Evolutionary conservation across 768 basidiomycete genomes (phyloP).

Genomic region (Hericium coralloides): DNA sequence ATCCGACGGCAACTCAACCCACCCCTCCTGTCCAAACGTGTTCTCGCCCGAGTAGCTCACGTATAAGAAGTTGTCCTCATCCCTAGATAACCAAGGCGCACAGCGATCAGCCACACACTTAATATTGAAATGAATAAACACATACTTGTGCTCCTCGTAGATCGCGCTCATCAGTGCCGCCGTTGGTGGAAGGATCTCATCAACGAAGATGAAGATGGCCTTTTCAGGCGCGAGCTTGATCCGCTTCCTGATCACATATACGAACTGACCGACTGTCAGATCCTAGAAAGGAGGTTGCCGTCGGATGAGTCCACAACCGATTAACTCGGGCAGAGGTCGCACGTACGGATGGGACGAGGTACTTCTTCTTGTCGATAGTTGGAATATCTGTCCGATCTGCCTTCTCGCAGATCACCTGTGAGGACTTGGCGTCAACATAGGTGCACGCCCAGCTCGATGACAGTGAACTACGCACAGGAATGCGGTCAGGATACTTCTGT

Average conservation of each 20-base stretch:
- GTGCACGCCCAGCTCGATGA: background rate
- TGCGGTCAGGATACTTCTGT: constrained; percentile 98
- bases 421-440: background rate
- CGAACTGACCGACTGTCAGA: constrained; percentile 95
- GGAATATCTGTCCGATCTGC: constrained; percentile 98
- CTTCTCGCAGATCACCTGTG: constrained; percentile 98
- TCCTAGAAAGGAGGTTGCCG: constrained; percentile 48
- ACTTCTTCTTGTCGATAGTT: constrained; percentile 99
- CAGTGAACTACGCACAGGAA: constrained; percentile 61
- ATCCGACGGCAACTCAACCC: constrained; percentile 13
- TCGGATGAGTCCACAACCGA: constrained; percentile 1
- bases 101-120: background rate
- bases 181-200: constrained; percentile 96
- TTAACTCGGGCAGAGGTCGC: constrained; percentile 18
- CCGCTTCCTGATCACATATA: constrained; percentile 98
- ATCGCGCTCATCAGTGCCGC: constrained; percentile 98
- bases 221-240: constrained; percentile 99
- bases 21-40: constrained; percentile 56
- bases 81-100: constrained; percentile 39
- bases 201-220: constrained; percentile 99
- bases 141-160: constrained; percentile 99
- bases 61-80: constrained; percentile 98
- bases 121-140: constrained; percentile 10
- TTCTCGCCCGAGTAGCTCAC: constrained; percentile 99
- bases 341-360: constrained; percentile 87